These are phyloP conservation scores for Coemansia sp. DNA, from an alignment of 192 early-diverging fungal genomes.

Conservation along the genomic window DNA sequence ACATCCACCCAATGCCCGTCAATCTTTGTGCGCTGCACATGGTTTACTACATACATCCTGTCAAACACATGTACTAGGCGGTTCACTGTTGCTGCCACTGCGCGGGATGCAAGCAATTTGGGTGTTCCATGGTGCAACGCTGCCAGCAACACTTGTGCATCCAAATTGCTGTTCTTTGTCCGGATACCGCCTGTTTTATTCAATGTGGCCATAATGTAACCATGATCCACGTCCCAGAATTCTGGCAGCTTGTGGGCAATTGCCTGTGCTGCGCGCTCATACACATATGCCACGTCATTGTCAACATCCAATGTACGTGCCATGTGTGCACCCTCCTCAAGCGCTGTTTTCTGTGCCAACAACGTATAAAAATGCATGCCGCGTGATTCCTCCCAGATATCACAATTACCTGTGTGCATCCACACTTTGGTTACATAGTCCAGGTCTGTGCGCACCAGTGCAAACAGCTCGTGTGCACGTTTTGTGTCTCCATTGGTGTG, in stretches of 20 bases:
- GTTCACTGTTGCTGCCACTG: constrained; percentile 25
- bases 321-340: constrained; percentile 56
- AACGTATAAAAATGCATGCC: constrained; percentile 72
- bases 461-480: background rate
- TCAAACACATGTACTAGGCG: constrained; percentile 21
- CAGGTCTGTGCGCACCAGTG: constrained; percentile 43
- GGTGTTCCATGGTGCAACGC: constrained; percentile 42
- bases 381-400: constrained; percentile 80
- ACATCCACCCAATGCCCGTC: constrained; percentile 15
- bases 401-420: constrained; percentile 48
- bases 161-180: constrained; percentile 58
- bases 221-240: constrained; percentile 51
- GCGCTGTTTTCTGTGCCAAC: constrained; percentile 61
- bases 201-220: constrained; percentile 47
- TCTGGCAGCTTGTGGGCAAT: constrained; percentile 34
- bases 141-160: constrained; percentile 63
- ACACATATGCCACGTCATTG: constrained; percentile 32
- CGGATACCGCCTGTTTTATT: constrained; percentile 43
- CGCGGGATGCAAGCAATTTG: constrained; percentile 21
- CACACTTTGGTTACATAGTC: constrained; percentile 62
- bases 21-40: constrained; percentile 17
- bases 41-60: constrained; percentile 28
- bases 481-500: background rate
- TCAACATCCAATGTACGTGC: background rate
- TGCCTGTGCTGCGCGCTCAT: constrained; percentile 24